Conservation (phyloP, 2,329 filamentous ascomycete species). For the Rhytidhysteron rufulum region DNA sequence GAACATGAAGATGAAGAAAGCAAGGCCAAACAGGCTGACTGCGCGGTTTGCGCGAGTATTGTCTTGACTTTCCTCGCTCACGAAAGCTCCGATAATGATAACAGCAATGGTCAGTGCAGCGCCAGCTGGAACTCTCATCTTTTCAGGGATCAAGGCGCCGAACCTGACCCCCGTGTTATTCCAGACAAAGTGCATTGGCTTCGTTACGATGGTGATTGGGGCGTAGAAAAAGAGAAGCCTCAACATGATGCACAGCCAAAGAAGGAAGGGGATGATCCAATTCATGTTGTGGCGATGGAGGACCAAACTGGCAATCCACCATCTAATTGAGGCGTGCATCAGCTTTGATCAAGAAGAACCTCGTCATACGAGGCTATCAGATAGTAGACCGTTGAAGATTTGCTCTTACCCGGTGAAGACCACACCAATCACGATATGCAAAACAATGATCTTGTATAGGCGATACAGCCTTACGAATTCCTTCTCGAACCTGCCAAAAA, state of each 20-base stretch:
- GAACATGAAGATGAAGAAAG: constrained; percentile 65
- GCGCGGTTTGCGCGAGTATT: constrained; percentile 80
- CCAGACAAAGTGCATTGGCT: constrained; percentile 66
- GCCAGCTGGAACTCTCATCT: constrained; percentile 60
- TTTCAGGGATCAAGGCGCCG: constrained; percentile 62
- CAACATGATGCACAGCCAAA: constrained; percentile 72
- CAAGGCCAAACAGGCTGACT: constrained; percentile 73
- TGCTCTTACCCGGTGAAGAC: constrained; percentile 51
- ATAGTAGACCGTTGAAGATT: background rate
- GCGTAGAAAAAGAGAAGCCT: constrained; percentile 72
- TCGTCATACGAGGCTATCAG: too few relatives aligned
- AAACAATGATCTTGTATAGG: too few relatives aligned
- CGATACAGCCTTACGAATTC: too few relatives aligned
- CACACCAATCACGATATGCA: constrained; percentile 41
- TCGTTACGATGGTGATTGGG: constrained; percentile 62
- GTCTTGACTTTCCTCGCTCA: constrained; percentile 63
- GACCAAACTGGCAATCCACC: constrained; percentile 74
- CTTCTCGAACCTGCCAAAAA: constrained; percentile 48
- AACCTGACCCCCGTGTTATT: constrained; percentile 57
- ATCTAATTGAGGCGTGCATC: constrained; percentile 36
- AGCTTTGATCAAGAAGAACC: background rate
- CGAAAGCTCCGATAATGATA: constrained; percentile 76
- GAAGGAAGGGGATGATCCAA: constrained; percentile 79
- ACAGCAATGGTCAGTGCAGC: constrained; percentile 63
- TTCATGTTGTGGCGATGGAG: constrained; percentile 69